phyloP scores from a whole-genome alignment of 2,329 filamentous ascomycete genomes.

The Capronia epimyces region DNA sequence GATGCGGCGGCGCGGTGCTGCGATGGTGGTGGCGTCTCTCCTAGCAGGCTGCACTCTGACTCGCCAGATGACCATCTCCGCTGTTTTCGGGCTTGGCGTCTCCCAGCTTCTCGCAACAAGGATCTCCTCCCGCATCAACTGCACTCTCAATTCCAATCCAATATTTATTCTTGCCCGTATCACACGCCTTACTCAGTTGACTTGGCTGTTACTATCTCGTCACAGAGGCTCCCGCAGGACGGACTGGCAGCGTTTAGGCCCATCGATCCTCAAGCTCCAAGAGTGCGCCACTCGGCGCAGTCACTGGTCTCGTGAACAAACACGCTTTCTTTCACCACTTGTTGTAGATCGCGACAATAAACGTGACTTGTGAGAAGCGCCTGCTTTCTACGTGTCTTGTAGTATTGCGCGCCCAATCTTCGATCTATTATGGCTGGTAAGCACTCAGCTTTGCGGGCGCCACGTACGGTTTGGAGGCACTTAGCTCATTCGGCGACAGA shows the following conservation, averaged over 20 bases:
- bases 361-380: constrained; percentile 24
- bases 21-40: too few relatives aligned
- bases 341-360: constrained; percentile 26
- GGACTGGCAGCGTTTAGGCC: constrained; percentile 8
- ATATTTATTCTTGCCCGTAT: too few relatives aligned
- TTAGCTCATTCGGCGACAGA: constrained; percentile 41
- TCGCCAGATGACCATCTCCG: neutral
- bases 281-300: constrained; percentile 10
- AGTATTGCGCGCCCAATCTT: constrained; percentile 20
- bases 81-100: constrained; percentile 6
- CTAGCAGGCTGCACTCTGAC: neutral
- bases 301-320: constrained; percentile 20
- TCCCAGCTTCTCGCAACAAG: constrained; percentile 1
- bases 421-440: constrained; percentile 55
- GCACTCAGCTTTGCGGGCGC: constrained; percentile 36
- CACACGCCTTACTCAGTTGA: neutral
- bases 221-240: neutral
- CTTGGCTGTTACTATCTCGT: too few relatives aligned
- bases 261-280: constrained; percentile 6
- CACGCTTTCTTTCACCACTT: constrained; percentile 7
- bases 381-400: constrained; percentile 14
- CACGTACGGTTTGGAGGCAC: neutral
- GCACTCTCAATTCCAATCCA: neutral
- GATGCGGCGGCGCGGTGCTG: too few relatives aligned
- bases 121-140: constrained; percentile 1